phyloP scores from a whole-genome alignment of 2,329 filamentous ascomycete genomes.

The Clarireedia paspali region DNA sequence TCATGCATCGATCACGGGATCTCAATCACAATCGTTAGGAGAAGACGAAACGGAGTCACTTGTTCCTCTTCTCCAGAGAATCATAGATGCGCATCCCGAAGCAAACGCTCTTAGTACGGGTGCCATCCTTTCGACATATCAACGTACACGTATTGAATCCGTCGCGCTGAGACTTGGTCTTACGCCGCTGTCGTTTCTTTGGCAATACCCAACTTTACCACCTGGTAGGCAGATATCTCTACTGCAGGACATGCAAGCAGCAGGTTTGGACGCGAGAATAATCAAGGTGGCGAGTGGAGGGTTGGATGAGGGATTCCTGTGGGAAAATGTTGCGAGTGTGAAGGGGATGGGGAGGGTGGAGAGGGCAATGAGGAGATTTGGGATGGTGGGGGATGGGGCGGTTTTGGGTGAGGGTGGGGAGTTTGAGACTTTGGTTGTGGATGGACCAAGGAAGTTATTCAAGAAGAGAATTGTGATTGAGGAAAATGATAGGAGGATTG shows the following conservation, averaged over 20 bases:
- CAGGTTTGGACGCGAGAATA: conserved; percentile 78
- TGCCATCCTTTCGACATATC: conserved; percentile 90
- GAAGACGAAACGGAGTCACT: conserved; percentile 86
- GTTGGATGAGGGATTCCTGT: conserved; percentile 71
- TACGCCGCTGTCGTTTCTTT: conserved; percentile 76
- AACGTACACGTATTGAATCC: conserved; percentile 90
- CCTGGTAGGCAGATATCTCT: conserved; percentile 42
- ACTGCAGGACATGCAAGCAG: conserved; percentile 71
- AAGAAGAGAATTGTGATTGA: conserved; percentile 59
- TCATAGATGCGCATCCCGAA: conserved; percentile 64
- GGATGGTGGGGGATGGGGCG: conserved; percentile 55
- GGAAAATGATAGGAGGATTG: conserved; percentile 42
- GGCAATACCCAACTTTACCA: conserved; percentile 79
- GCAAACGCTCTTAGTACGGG: conserved; percentile 85
- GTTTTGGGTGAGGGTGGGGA: conserved; percentile 90
- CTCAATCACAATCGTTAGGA: conserved; percentile 5
- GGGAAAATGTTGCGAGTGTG: conserved; percentile 64
- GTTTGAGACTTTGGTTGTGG: conserved; percentile 85
- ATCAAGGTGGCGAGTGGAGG: conserved; percentile 93
- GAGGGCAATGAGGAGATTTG: conserved; percentile 58
- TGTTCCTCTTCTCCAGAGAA: conserved; percentile 60
- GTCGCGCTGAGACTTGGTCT: conserved; percentile 80
- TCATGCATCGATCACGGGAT: conserved; percentile 13
- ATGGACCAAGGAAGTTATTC: conserved; percentile 70
- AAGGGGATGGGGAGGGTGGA: conserved; percentile 40